Conservation (phyloP, 2,329 filamentous ascomycete species). For the Calonectria naviculata region DNA sequence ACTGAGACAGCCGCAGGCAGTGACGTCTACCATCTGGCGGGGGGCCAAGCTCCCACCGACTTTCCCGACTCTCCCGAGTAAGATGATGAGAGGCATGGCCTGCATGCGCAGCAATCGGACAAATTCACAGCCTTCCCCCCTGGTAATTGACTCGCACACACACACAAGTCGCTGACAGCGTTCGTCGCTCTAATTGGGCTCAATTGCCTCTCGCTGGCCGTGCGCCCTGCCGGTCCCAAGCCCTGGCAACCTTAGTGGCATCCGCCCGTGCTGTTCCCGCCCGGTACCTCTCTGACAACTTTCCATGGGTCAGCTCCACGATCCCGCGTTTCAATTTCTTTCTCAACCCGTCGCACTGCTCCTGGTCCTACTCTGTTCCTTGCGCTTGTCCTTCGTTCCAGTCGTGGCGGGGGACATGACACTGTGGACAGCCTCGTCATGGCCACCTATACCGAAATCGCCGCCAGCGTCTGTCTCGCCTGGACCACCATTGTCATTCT, state of each 20-base stretch:
- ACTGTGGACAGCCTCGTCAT: conserved; percentile 31
- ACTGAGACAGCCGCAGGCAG: conserved; percentile 1
- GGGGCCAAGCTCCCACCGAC: conserved; percentile 7
- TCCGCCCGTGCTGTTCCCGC: conserved; percentile 18
- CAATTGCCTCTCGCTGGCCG: background rate
- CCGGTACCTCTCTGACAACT: conserved; percentile 8
- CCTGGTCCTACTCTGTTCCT: background rate
- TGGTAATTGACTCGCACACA: background rate
- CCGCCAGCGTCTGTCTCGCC: conserved; percentile 60
- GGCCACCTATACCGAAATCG: conserved; percentile 44
- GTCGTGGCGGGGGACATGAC: conserved; percentile 10
- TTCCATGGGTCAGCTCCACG: conserved; percentile 8
- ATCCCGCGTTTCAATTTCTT: conserved; percentile 10
- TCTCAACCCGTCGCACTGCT: background rate
- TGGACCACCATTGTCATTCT: conserved; percentile 65
- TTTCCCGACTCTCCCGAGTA: conserved; percentile 15
- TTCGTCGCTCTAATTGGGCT: background rate
- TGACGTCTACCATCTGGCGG: conserved; percentile 2
- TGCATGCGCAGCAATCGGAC: conserved; percentile 1
- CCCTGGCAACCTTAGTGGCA: conserved; percentile 5
- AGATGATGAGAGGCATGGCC: conserved; percentile 1
- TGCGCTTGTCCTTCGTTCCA: background rate
- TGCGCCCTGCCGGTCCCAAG: background rate
- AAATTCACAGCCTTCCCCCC: background rate
- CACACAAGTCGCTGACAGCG: background rate